Evolutionary conservation across 208 protist species (phyloP), one percentile per base, ranked within the genome.

Genomic region (Lotmaria passim): DNA sequence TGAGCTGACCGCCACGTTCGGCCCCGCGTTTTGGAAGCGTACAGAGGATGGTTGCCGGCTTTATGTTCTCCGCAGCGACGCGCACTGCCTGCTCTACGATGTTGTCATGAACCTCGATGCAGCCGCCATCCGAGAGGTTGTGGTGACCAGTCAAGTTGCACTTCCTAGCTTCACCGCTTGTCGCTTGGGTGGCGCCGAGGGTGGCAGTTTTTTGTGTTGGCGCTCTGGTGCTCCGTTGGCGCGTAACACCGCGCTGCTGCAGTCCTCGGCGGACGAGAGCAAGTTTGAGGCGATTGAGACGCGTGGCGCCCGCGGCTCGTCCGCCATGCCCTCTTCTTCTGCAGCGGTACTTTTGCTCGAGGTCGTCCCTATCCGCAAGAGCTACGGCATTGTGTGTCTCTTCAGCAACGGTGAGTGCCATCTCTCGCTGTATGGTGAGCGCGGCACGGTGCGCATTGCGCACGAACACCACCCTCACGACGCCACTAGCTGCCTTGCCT

Each of bases 401-500:
- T 67, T 65, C 39, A 73, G 69, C 51, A 75, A 59, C 7, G 82
- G 82, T 19, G 72, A 79, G 43, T 87, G 82, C 47, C 63, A 61
- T 15, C 21, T 73, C 6, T 62, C 75, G 8, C 15, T 78, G 24
- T 81, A 73, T 31, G 48, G 50, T 7, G 38, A 65, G n/a, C 30
- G 51, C 14, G 71, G 61, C 24, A 71, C 53, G 19, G 33, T 68
- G 30, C 70, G 44, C 8, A 60, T 85, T 24, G 79, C 79, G 6
- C 26, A 52, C 31, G 72, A 85, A 58, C 67, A 78, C 24, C 50
- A 74, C 15, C 73, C 81, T 61, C 47, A 70, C 24, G 69, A 82
- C 24, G 73, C 70, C 1, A 81, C 81, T 1, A 81, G 73, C 69
- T 83, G 76, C 46, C 55, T 82, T 11, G 72, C 73, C 21, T 79